A percentile compares a stretch with the other conserved stretches of the same genome.
phyloP scores from a whole-genome alignment of 2,329 filamentous ascomycete genomes.

The Calonectria ilicicola region DNA sequence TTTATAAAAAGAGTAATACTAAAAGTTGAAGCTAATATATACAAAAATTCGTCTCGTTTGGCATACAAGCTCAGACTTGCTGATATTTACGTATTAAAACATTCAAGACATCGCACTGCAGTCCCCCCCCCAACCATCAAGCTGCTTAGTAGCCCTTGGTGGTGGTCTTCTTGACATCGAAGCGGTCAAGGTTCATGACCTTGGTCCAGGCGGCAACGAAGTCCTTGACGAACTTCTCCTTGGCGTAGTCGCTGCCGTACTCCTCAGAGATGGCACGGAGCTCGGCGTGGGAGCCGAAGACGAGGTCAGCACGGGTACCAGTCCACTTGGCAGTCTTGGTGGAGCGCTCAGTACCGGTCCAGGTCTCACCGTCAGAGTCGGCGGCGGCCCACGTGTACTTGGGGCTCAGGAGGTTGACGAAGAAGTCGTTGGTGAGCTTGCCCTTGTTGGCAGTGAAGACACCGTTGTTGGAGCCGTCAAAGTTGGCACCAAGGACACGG shows the following conservation, averaged over 20 bases:
- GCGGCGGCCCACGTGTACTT: constrained; percentile 68
- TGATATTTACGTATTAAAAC: constrained; percentile 6
- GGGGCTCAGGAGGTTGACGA: constrained; percentile 79
- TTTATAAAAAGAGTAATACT: background rate
- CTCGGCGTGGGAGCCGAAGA: constrained; percentile 81
- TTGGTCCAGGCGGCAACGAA: constrained; percentile 80
- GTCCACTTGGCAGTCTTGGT: constrained; percentile 31
- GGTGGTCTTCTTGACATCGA: constrained; percentile 57
- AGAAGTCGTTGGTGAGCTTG: constrained; percentile 83
- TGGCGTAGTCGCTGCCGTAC: constrained; percentile 70
- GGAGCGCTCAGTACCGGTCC: constrained; percentile 45
- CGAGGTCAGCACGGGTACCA: constrained; percentile 75
- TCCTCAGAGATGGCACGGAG: constrained; percentile 78
- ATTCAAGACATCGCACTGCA: background rate
- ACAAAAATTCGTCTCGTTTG: background rate
- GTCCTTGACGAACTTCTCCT: constrained; percentile 76
- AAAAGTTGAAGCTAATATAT: background rate
- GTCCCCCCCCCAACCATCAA: background rate
- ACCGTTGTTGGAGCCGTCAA: constrained; percentile 74
- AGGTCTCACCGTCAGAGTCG: constrained; percentile 64
- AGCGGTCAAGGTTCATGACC: constrained; percentile 80
- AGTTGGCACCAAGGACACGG: constrained; percentile 77
- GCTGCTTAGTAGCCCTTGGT: background rate
- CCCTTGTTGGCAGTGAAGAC: constrained; percentile 77
- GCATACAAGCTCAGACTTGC: background rate